A percentile compares a stretch with the other conserved stretches of the same genome.
phyloP scores from a whole-genome alignment of 2,329 filamentous ascomycete species.

The Didymella exigua region DNA sequence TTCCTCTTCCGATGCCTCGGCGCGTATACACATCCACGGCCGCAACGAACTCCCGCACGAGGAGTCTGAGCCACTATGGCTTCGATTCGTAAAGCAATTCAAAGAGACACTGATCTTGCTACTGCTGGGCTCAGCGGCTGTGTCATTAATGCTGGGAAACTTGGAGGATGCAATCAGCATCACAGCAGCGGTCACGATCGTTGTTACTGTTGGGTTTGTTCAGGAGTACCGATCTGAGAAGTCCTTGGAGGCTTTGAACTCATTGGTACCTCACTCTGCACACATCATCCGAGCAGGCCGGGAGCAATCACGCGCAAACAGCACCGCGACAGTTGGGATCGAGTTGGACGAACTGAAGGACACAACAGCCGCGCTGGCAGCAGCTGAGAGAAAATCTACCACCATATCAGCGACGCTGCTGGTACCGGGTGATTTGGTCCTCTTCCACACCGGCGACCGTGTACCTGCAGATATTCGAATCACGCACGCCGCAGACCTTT shows the following conservation, averaged over 20 bases:
- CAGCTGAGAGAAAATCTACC: slow-evolving; percentile 73
- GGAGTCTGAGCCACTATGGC: slow-evolving; percentile 89
- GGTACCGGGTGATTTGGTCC: slow-evolving; percentile 88
- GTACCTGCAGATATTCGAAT: slow-evolving; percentile 96
- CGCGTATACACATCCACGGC: slow-evolving; percentile 79
- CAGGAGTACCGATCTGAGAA: slow-evolving; percentile 98
- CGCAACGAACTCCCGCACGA: slow-evolving; percentile 95
- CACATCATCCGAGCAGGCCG: slow-evolving; percentile 75
- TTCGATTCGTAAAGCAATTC: slow-evolving; percentile 95
- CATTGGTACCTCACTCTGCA: slow-evolving; percentile 92
- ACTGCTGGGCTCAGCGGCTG: slow-evolving; percentile 83
- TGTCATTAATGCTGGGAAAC: slow-evolving; percentile 91
- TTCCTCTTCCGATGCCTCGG: slow-evolving; percentile 77
- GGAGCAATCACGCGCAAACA: slow-evolving; percentile 34
- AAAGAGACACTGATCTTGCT: slow-evolving; percentile 93
- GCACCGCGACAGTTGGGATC: slow-evolving; percentile 36
- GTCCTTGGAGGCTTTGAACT: slow-evolving; percentile 91
- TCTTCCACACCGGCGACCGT: slow-evolving; percentile 94
- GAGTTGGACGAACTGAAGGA: slow-evolving; percentile 59
- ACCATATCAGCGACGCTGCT: slow-evolving; percentile 87
- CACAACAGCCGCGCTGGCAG: slow-evolving; percentile 65
- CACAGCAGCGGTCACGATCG: slow-evolving; percentile 92
- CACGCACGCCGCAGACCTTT: slow-evolving; percentile 84
- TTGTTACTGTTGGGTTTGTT: slow-evolving; percentile 93
- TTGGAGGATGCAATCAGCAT: slow-evolving; percentile 95